Evolutionary conservation across 2,329 filamentous ascomycete species (phyloP), one percentile per base, ranked within the genome.

Genomic region (Samsoniella hepiali): DNA sequence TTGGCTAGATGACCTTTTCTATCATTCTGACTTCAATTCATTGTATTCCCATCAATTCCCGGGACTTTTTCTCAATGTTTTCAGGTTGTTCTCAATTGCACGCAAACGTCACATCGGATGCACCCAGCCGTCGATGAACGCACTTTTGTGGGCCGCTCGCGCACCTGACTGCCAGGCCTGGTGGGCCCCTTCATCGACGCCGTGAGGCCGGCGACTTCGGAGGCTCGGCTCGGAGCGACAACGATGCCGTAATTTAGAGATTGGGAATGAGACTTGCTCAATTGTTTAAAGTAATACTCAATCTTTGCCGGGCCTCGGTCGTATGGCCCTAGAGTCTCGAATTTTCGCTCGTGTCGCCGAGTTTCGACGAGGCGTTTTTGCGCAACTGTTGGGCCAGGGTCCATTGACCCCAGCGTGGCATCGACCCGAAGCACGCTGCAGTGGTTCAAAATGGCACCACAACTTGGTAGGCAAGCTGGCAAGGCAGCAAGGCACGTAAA

Each of bases 11-110:
- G 15, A 1, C n/a, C 15, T 13, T 32, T 44, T 8, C 9, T 7
- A 22, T 36, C 31, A 22, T 15, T 15, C 11, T 15, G 40, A 31
- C 34, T 17, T 38, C 15, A 10, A 49, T 31, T 47, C 32, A 11
- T 29, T 29, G n/a, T 22, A 58, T 38, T 13, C 13, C 13, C 56
- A 13, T 34, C 7, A 49, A 17, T 45, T 44, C 56, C 54, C 51
- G 40, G 55, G 34, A 7, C 22, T 3, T 50, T 45, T 40, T 56
- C 44, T 62, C 63, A 64, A 58, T 63, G 66, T 31, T 67, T 70
- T 67, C 67, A 69, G 63, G 31, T 67, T 67, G 70, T 69, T 67
- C 69, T 60, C 61, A 57, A 44, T 56, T 32, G 27, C 55, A 60
- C 56, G 34, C 54, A 58, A 58, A 56, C 42, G 56, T 65, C 63